A percentile compares a stretch with the other conserved stretches of the same genome.
Conservation (phyloP, 2,329 filamentous ascomycete species). For the Aspergillus hortae region DNA sequence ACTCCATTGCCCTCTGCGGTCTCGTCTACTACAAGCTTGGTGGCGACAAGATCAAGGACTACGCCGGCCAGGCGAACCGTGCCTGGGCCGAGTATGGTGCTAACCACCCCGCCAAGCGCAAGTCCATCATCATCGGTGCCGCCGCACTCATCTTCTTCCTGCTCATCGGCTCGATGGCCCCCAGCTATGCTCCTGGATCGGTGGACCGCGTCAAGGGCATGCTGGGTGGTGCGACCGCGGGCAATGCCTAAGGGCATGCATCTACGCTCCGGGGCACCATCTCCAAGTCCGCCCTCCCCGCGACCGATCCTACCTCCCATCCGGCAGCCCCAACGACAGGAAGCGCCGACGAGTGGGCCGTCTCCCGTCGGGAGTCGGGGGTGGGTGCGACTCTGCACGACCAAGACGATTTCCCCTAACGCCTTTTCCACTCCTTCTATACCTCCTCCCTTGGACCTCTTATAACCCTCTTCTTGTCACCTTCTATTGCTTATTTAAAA, state of each 20-base stretch:
- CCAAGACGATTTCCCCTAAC: neutral
- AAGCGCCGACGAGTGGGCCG: neutral
- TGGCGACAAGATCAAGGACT: conserved; percentile 77
- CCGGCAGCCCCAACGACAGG: neutral
- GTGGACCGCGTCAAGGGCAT: conserved; percentile 34
- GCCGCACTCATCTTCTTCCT: conserved; percentile 67
- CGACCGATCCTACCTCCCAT: neutral
- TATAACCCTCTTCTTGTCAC: conserved; percentile 7
- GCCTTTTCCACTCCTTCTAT: conserved; percentile 5
- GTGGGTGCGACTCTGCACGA: neutral
- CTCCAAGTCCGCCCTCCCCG: too few relatives aligned
- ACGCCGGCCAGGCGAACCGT: conserved; percentile 67
- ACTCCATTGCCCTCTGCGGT: conserved; percentile 65
- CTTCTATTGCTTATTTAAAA: conserved; percentile 9
- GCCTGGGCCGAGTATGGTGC: conserved; percentile 84
- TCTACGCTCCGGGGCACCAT: neutral
- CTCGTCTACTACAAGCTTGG: conserved; percentile 68
- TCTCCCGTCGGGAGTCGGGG: neutral
- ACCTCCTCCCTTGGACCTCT: conserved; percentile 6
- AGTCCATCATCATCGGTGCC: conserved; percentile 66
- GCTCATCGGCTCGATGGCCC: conserved; percentile 61
- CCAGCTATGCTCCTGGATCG: conserved; percentile 42
- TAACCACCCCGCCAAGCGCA: conserved; percentile 71
- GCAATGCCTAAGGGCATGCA: conserved; percentile 26
- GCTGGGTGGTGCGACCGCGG: conserved; percentile 32